Evolutionary conservation across 306 rosid species (phyloP).

Genomic region (Acmispon strigosus): DNA sequence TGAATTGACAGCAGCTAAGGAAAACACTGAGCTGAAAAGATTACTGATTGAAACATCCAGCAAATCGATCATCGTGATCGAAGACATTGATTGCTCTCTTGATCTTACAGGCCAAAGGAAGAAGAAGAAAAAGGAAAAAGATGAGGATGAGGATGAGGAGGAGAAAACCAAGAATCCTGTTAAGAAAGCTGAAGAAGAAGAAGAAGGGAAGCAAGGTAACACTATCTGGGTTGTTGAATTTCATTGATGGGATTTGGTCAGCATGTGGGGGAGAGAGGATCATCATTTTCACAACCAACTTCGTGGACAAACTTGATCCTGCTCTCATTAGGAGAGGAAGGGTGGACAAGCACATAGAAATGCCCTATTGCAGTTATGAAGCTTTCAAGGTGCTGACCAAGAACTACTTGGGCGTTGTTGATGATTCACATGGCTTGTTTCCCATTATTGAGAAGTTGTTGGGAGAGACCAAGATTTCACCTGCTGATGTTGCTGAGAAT

Average conservation of each 20-base stretch:
- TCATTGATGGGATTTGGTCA: constrained; percentile 65
- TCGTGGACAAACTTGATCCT: constrained; percentile 40
- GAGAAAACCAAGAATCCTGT: too few relatives aligned
- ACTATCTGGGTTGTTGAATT: constrained; percentile 48
- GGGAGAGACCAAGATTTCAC: constrained; percentile 33
- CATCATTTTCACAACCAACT: constrained; percentile 10
- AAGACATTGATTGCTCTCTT: constrained; percentile 62
- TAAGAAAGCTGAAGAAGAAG: too few relatives aligned
- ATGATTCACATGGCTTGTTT: constrained; percentile 40
- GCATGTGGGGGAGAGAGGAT: constrained; percentile 49
- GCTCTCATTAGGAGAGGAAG: constrained; percentile 55
- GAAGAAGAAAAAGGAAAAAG: constrained; percentile 18
- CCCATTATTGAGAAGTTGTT: constrained; percentile 23
- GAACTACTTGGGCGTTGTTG: constrained; percentile 49
- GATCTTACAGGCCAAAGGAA: constrained; percentile 50
- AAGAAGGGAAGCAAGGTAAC: constrained; percentile 36
- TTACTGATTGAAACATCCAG: constrained; percentile 26
- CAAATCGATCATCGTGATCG: constrained; percentile 39
- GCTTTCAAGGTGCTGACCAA: constrained; percentile 55
- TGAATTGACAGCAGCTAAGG: constrained; percentile 40
- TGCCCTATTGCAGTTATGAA: constrained; percentile 49
- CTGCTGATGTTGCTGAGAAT: constrained; percentile 68
- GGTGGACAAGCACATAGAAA: constrained; percentile 67
- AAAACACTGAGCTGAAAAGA: constrained; percentile 32
- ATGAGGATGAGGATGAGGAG: neutral